Evolutionary conservation across 1,284 basidiomycete species (phyloP), one percentile per base, ranked within the genome.

Genomic region (Bjerkandera adusta): DNA sequence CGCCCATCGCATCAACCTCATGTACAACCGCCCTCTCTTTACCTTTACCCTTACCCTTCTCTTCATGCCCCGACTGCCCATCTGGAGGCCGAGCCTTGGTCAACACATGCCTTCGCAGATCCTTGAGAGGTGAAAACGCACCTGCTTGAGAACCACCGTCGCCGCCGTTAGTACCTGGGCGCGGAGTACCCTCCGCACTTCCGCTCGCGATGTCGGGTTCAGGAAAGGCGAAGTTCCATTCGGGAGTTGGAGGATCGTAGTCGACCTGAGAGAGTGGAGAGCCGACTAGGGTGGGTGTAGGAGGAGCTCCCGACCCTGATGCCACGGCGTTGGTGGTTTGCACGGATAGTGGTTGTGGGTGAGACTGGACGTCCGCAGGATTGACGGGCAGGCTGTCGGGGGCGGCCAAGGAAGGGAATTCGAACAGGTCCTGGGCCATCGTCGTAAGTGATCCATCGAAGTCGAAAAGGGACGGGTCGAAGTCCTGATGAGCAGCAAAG

Each of bases 221-320:
- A 5, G 44, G 47, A 36, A 55, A 55, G 22, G 41, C n/a, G 16
- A 44, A 43, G 21, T 55, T 47, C 51, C 54, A 55, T n/a, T 45
- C 30, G 7, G 54, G 54, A 12, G 54, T 55, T 18, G 43, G 51
- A n/a, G 51, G 53, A 15, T 47, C 54, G 20, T 40, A 33, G 22
- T 54, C 52, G 2, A 34, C 20, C 5, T 52, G 42, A 2, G 54
- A 55, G 5, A 51, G 20, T 7, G 54, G 54, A 3, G 54, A 55
- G 5, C 49, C 51, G 1, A 52, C 48, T 4, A 51, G 33, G 1
- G 51, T 50, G 4, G 54, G 54, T 12, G 51, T 55, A 2, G 51
- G 47, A 6, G 54, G 47, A 4, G 45, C 43, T 1, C 39, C 46
- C 11, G 48, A 43, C 13, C 41, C 30, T 24, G 32, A 22, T n/a